Conservation (phyloP, 805 yeast species). For the Kluyveromyces wickerhamii region DNA sequence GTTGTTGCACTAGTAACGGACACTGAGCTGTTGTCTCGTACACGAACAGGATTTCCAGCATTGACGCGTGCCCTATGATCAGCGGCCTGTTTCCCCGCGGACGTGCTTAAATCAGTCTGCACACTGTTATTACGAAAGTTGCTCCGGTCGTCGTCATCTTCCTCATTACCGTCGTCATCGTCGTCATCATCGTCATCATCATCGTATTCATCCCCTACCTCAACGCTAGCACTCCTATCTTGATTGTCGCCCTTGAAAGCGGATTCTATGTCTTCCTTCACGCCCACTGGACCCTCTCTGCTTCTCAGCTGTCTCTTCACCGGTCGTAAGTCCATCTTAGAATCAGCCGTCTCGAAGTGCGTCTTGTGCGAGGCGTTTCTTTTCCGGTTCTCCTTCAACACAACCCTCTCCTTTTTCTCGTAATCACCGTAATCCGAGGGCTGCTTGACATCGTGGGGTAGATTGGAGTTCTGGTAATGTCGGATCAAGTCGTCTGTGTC, state of each 20-base stretch:
- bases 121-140: too few relatives aligned
- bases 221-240: slow-evolving; percentile 10
- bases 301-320: slow-evolving; percentile 4
- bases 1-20: background rate
- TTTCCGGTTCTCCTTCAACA: slow-evolving; percentile 8
- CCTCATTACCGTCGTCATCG: slow-evolving; percentile 4
- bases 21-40: background rate
- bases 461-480: slow-evolving; percentile 29
- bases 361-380: slow-evolving; percentile 1
- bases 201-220: slow-evolving; percentile 6
- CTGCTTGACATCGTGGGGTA: slow-evolving; percentile 49
- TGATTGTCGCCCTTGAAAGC: slow-evolving; percentile 8
- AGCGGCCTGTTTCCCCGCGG: too few relatives aligned
- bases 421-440: slow-evolving; percentile 64
- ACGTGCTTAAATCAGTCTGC: too few relatives aligned
- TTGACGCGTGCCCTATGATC: too few relatives aligned
- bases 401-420: slow-evolving; percentile 27
- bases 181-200: slow-evolving; percentile 11
- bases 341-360: background rate
- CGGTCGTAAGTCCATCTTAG: background rate
- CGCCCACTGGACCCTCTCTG: too few relatives aligned
- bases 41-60: too few relatives aligned
- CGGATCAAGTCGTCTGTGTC: slow-evolving; percentile 46
- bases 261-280: too few relatives aligned
- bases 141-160: slow-evolving; percentile 1